A percentile compares a stretch with the other conserved stretches of the same genome.
These are phyloP conservation scores for Neonectria hederae DNA, from an alignment of 2,329 filamentous ascomycete genomes.

Conservation along the genomic window DNA sequence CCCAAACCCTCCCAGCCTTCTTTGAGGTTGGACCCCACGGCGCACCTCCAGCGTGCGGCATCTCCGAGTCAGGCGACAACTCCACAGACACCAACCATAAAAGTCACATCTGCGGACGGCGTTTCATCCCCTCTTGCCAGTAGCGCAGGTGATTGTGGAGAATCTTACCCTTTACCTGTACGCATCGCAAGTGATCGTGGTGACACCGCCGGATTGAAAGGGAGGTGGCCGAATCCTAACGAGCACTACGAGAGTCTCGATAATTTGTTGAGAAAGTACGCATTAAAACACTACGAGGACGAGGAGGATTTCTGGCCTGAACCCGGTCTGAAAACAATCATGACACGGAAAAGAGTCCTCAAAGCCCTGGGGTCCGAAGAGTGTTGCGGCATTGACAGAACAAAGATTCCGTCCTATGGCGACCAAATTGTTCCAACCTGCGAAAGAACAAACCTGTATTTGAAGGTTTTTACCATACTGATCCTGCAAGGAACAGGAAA, in stretches of 20 bases:
- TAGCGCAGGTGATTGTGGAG: not conserved
- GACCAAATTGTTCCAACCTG: not conserved
- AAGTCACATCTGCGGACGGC: no score
- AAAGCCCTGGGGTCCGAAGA: not conserved
- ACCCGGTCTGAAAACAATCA: not conserved
- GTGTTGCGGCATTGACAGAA: not conserved
- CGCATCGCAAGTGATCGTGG: no score
- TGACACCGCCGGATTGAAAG: no score
- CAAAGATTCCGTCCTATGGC: not conserved
- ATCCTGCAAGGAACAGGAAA: not conserved
- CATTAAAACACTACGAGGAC: no score
- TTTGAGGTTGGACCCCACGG: not conserved
- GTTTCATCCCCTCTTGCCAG: not conserved
- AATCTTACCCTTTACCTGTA: no score
- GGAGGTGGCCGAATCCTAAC: no score
- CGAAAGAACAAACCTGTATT: not conserved
- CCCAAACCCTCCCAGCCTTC: not conserved
- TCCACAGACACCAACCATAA: no score
- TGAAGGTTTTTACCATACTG: not conserved
- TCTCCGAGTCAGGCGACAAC: no score
- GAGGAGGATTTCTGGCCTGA: not conserved
- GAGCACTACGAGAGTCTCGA: not conserved
- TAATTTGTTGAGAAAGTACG: not conserved
- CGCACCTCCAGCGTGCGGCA: not conserved
- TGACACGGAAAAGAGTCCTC: not conserved